A percentile compares a stretch with the other conserved stretches of the same genome.
Evolutionary conservation across 2,329 filamentous ascomycete species (phyloP).

Genomic region (Beauveria sp.): DNA sequence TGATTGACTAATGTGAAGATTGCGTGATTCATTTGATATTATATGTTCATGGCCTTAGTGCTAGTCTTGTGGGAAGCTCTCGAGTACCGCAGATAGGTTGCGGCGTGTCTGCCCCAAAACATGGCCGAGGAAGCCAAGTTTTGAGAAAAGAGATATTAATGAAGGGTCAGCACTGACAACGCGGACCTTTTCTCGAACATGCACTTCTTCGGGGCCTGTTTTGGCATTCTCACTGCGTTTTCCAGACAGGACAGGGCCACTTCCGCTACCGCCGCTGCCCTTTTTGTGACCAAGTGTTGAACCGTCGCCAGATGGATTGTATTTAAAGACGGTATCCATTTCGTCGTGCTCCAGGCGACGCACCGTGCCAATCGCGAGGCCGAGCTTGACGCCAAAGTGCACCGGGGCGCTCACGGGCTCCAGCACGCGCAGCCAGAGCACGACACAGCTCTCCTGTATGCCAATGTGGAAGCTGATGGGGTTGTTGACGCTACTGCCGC

Average conservation of each 20-base stretch:
- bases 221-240: slow-evolving; percentile 16
- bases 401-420: slow-evolving; percentile 57
- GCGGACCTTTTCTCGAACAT: slow-evolving; percentile 80
- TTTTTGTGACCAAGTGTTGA: slow-evolving; percentile 13
- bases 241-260: slow-evolving; percentile 16
- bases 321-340: slow-evolving; percentile 68
- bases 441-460: slow-evolving; percentile 61
- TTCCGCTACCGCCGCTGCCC: slow-evolving; percentile 14
- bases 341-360: slow-evolving; percentile 69
- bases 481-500: slow-evolving; percentile 35
- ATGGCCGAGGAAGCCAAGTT: slow-evolving; percentile 70
- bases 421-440: slow-evolving; percentile 62
- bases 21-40: neutral
- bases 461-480: slow-evolving; percentile 68
- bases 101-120: slow-evolving; percentile 61
- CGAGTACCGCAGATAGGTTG: slow-evolving; percentile 74
- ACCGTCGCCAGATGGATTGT: slow-evolving; percentile 29
- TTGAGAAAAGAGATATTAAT: slow-evolving; percentile 74
- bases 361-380: slow-evolving; percentile 58
- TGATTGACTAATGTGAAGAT: neutral
- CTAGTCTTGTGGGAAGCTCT: slow-evolving; percentile 35
- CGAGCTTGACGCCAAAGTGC: slow-evolving; percentile 59
- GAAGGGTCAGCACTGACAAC: slow-evolving; percentile 87
- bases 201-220: slow-evolving; percentile 45
- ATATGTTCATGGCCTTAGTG: neutral